Evolutionary conservation across 1,284 basidiomycete species (phyloP).

Genomic region (Ceratobasidium sp.): DNA sequence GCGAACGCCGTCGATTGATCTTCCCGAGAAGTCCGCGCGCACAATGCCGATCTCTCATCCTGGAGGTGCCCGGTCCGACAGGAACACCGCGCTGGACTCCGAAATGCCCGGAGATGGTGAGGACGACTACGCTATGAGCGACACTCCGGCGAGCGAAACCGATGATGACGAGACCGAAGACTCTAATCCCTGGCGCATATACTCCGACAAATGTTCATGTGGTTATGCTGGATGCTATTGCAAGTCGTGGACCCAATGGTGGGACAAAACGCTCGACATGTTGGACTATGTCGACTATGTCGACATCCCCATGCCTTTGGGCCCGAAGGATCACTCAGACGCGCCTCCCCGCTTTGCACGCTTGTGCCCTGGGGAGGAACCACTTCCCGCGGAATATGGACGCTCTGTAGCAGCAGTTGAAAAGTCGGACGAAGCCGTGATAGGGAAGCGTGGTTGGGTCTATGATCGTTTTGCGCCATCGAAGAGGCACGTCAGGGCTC

Average conservation of each 20-base stretch:
- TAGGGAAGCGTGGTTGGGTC: neutral
- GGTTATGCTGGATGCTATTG: conserved; percentile 32
- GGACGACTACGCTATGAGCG: neutral
- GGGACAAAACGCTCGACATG: conserved; percentile 33
- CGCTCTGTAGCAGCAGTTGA: too few relatives aligned
- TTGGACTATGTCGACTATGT: conserved; percentile 25
- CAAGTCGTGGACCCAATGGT: conserved; percentile 7
- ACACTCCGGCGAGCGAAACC: neutral
- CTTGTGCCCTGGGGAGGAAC: neutral
- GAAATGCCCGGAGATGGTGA: neutral
- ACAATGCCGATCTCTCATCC: neutral
- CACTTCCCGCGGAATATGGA: neutral
- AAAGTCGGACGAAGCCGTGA: too few relatives aligned
- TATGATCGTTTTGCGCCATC: neutral
- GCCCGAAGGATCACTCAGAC: neutral
- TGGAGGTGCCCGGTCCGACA: neutral
- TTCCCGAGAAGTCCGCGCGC: neutral
- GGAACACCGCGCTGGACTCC: neutral
- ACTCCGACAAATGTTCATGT: conserved; percentile 23
- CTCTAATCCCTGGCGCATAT: conserved; percentile 19
- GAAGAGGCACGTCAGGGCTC: neutral
- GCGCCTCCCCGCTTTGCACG: conserved; percentile 6
- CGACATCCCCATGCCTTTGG: neutral
- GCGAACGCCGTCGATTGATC: conserved; percentile 12
- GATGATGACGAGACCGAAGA: neutral